Conservation (phyloP, 192 early-diverging fungal genomes). For the Rhizophagus clarus region DNA sequence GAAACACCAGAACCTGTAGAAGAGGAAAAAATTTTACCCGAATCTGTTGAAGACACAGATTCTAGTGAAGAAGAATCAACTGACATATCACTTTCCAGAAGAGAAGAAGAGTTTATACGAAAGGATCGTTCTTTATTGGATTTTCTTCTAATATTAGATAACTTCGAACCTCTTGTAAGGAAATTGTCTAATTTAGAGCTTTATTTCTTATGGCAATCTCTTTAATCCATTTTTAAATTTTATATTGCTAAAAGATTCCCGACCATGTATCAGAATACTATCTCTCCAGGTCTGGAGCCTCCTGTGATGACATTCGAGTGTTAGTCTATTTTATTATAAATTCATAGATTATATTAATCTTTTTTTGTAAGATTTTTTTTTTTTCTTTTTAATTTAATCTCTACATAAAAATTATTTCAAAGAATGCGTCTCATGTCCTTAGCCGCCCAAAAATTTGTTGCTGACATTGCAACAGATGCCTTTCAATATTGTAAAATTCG, state of each 20-base stretch:
- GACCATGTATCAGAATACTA: conserved; percentile 96
- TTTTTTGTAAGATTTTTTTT: background rate
- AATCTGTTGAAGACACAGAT: background rate
- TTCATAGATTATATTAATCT: background rate
- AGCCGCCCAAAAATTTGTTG: conserved; percentile 84
- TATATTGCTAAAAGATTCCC: conserved; percentile 64
- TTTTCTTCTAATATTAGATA: conserved; percentile 86
- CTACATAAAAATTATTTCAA: background rate
- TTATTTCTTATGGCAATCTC: background rate
- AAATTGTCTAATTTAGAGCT: background rate
- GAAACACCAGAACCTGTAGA: conserved; percentile 1
- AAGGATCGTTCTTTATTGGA: conserved; percentile 81
- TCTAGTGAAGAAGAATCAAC: background rate
- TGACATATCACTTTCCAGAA: conserved; percentile 2
- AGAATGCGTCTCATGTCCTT: conserved; percentile 78
- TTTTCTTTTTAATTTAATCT: background rate
- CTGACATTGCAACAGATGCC: conserved; percentile 85
- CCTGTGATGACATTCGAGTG: conserved; percentile 78
- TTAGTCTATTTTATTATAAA: conserved; percentile 38
- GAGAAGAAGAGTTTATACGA: conserved; percentile 55
- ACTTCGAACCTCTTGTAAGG: conserved; percentile 79
- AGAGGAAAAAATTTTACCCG: background rate
- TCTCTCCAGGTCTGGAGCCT: conserved; percentile 73
- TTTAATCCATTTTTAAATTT: background rate
- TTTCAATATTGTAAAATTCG: conserved; percentile 81